Base-by-base conservation (phyloP, 2,329 filamentous ascomycete genomes). In the Aureobasidium sp. region DNA sequence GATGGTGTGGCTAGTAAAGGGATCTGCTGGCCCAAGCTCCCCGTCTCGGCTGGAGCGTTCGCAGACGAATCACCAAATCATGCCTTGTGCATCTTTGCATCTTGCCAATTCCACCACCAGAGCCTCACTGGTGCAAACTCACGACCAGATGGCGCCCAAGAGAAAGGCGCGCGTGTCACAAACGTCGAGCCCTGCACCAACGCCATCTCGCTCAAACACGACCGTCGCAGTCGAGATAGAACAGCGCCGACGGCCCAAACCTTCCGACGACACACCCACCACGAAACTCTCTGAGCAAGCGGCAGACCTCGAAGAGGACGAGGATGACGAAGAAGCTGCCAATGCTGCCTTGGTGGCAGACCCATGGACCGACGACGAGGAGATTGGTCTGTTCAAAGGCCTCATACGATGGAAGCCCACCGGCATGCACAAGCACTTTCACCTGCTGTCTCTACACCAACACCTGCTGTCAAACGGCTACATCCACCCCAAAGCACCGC, bases 391-490 rank as follows among this genome's bases (percentile, higher is more conserved):
- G 0, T 91, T 96, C 77, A 97, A 97, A 73, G 91, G 87, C 58
- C 88, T 97, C 67, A 92, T 97, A 66, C 84, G 87, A 71, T 96
- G 90, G 88, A 99, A 99, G 73, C 94, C 94, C n/a, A 93, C 93
- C 44, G 90, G 91, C 64, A 89, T 96, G 82, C 91, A 96, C 78
- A 95, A 93, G 73, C 91, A 96, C 74, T 96, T 96, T 72, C 87
- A 90, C 64, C 92, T 97, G 82, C 86, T 96, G 65, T 87, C 90
- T 9, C 90, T 97, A 17, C 71, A 71, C 56, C 63, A 68, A 27
- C 70, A 68, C 64, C 66, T 75, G 14, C 66, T 73, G 39, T 64
- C 67, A 6, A 71, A 72, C 45, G 66, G 67, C 49, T 71, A 74
- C 66, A 72, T 75, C n/a, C 68, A 72, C 34, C 69, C 71, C 5